These are phyloP conservation scores for Citrus unshiu DNA, from an alignment of 345 rosid genomes.

Conservation along the genomic window DNA sequence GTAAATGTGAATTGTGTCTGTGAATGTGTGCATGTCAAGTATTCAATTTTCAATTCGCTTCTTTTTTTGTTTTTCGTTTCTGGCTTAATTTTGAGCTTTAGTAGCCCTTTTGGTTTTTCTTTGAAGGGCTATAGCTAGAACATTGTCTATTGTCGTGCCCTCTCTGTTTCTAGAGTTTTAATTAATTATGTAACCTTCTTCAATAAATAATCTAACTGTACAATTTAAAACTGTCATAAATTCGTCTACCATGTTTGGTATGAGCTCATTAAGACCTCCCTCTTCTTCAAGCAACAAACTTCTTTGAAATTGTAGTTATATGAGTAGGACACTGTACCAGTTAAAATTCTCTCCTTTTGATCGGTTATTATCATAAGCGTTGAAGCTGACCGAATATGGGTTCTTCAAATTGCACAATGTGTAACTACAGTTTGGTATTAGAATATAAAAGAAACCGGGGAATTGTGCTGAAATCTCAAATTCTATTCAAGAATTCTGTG, in stretches of 20 bases:
- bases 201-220: conserved; percentile 17
- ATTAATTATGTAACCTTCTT: not conserved
- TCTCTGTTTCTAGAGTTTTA: not conserved
- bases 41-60: not conserved
- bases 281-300: not conserved
- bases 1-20: conserved; percentile 1
- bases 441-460: not conserved
- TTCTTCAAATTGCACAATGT: not conserved
- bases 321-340: not conserved
- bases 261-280: not conserved
- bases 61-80: not conserved
- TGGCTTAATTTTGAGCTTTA: not conserved
- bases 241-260: conserved; percentile 6
- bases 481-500: not conserved
- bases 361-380: not conserved
- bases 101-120: conserved; percentile 22
- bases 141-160: not conserved
- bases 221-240: conserved; percentile 4
- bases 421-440: not conserved
- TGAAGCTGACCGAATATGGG: not conserved
- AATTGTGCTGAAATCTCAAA: not conserved
- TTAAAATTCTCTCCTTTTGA: not conserved
- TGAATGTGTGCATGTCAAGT: not conserved
- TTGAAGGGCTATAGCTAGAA: conserved; percentile 17
- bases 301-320: not conserved